Percentiles rank a stretch among this genome's conserved stretches.
These are phyloP conservation scores for Penicillium soppii DNA, from an alignment of 495 filamentous ascomycete genomes.

Conservation along the genomic window DNA sequence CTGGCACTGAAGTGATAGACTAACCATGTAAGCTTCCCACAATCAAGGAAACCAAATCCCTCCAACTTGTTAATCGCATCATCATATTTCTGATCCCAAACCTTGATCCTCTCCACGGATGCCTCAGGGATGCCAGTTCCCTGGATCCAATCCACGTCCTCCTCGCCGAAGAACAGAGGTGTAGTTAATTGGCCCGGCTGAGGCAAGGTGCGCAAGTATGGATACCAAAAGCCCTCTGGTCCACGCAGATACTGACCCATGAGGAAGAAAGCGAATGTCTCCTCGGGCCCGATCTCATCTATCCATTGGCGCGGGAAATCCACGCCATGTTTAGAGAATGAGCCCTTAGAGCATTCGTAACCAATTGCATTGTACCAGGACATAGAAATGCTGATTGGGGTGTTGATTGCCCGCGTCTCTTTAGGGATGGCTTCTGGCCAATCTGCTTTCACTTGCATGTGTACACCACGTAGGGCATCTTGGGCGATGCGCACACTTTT, in stretches of 20 bases:
- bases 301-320: constrained; percentile 36
- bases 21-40: constrained; percentile 45
- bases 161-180: constrained; percentile 56
- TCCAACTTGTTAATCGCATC: constrained; percentile 35
- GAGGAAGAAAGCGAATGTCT: constrained; percentile 53
- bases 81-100: constrained; percentile 54
- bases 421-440: constrained; percentile 21
- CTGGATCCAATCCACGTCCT: constrained; percentile 57
- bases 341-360: constrained; percentile 9
- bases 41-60: constrained; percentile 29
- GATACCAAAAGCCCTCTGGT: constrained; percentile 56
- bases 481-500: constrained; percentile 40
- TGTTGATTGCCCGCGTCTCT: constrained; percentile 42
- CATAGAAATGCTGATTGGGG: constrained; percentile 46
- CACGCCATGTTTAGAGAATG: constrained; percentile 38
- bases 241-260: constrained; percentile 54
- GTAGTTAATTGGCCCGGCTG: constrained; percentile 52
- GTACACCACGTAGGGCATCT: constrained; percentile 43
- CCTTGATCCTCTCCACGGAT: constrained; percentile 36
- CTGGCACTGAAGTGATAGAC: constrained; percentile 10
- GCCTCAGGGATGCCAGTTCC: constrained; percentile 59
- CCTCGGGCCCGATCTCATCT: constrained; percentile 35
- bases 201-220: constrained; percentile 61
- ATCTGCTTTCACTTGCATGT: constrained; percentile 41
- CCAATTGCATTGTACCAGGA: constrained; percentile 54